These are phyloP conservation scores for Monosporascus sp. DNA, from an alignment of 2,329 filamentous ascomycete species.

Conservation along the genomic window DNA sequence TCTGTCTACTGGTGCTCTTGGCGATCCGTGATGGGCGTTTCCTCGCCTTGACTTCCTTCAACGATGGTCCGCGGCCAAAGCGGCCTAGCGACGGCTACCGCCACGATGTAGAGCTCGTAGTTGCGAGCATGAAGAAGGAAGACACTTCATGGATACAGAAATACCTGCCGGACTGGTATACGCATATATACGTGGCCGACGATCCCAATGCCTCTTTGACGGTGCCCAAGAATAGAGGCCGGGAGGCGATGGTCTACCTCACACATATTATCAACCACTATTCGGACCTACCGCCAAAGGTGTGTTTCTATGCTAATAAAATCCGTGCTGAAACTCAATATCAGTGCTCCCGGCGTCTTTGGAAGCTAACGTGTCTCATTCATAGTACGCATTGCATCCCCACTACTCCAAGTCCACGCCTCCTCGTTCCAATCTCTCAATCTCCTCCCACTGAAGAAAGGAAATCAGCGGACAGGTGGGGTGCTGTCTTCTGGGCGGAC, in stretches of 20 bases:
- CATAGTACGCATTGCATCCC: too few species aligned
- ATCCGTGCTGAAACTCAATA: neutral
- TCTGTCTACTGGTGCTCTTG: neutral
- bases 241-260: constrained; percentile 48
- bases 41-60: neutral
- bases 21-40: neutral
- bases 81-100: neutral
- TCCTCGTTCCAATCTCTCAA: too few species aligned
- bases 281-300: constrained; percentile 35
- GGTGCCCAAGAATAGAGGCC: constrained; percentile 44
- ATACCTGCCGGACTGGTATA: constrained; percentile 40
- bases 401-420: too few species aligned
- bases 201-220: constrained; percentile 40
- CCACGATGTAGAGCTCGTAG: constrained; percentile 23
- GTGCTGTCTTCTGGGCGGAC: too few species aligned
- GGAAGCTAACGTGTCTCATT: too few species aligned
- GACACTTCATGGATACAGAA: constrained; percentile 35
- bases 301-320: constrained; percentile 31
- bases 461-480: too few species aligned
- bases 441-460: too few species aligned
- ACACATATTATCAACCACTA: constrained; percentile 47
- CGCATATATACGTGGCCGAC: constrained; percentile 51
- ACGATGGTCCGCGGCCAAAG: neutral
- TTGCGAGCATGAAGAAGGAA: constrained; percentile 25
- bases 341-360: too few species aligned